Evolutionary conservation across 345 rosid species (phyloP).

Genomic region (Excoecaria cochinchinensis): DNA sequence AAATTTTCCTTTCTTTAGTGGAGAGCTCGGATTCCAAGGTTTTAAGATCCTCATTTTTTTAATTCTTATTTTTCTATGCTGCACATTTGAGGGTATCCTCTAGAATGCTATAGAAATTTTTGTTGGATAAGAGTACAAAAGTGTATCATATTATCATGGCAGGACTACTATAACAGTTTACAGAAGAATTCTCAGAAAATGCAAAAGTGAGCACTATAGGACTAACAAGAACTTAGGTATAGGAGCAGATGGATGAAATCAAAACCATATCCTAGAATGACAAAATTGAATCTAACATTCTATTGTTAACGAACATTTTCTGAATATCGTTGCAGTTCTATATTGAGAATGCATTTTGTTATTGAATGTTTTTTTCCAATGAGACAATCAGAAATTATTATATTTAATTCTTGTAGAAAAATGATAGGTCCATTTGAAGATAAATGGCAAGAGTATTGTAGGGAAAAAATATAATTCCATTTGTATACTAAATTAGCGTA

Average conservation of each 20-base stretch:
- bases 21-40: too few species aligned
- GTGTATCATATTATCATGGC: background rate
- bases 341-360: background rate
- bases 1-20: too few species aligned
- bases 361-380: background rate
- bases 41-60: too few species aligned
- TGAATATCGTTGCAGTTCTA: background rate
- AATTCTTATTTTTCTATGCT: too few species aligned
- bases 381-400: background rate
- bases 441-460: too few species aligned
- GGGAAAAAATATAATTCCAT: too few species aligned
- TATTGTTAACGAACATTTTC: background rate
- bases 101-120: background rate
- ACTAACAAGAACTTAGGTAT: too few species aligned
- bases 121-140: background rate
- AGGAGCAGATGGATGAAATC: background rate
- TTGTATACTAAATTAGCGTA: too few species aligned
- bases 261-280: background rate
- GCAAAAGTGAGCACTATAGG: background rate
- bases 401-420: too few species aligned
- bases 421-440: too few species aligned
- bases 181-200: background rate
- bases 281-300: background rate
- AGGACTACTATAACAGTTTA: background rate
- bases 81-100: too few species aligned